A percentile compares a stretch with the other conserved stretches of the same genome.
Evolutionary conservation across 1,284 basidiomycete genomes (phyloP).

Genomic region (Jaminaea rosea): DNA sequence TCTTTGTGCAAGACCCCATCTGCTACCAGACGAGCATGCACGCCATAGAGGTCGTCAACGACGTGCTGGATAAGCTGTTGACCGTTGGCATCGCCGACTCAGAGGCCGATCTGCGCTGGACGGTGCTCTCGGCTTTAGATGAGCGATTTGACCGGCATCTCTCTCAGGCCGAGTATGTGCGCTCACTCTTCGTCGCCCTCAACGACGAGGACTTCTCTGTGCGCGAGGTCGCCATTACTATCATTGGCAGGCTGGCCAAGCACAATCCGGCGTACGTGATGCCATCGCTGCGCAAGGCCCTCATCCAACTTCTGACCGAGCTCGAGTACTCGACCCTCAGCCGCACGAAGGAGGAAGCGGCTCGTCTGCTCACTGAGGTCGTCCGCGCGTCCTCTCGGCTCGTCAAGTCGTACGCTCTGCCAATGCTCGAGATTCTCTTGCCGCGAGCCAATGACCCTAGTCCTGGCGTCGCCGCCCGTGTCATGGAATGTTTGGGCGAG

Average conservation of each 20-base stretch:
- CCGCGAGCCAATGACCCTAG: slow-evolving; percentile 77
- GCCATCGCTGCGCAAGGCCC: slow-evolving; percentile 87
- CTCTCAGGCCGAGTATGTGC: slow-evolving; percentile 96
- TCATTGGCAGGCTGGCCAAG: slow-evolving; percentile 87
- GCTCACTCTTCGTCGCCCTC: slow-evolving; percentile 90
- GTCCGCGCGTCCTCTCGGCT: slow-evolving; percentile 70
- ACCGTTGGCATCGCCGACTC: slow-evolving; percentile 97
- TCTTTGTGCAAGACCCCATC: slow-evolving; percentile 87
- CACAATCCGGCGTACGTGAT: slow-evolving; percentile 99
- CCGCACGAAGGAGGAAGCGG: slow-evolving; percentile 59
- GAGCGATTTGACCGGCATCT: slow-evolving; percentile 95
- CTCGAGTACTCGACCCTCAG: slow-evolving; percentile 88
- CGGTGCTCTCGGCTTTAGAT: slow-evolving; percentile 75
- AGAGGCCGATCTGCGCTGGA: slow-evolving; percentile 37
- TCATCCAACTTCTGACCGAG: slow-evolving; percentile 94
- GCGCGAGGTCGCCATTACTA: slow-evolving; percentile 74
- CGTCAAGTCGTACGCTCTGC: slow-evolving; percentile 93
- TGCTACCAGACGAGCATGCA: slow-evolving; percentile 93
- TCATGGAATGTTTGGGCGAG: slow-evolving; percentile 89
- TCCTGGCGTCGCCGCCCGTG: slow-evolving; percentile 80
- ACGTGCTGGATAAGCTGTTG: slow-evolving; percentile 90
- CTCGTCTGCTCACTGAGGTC: slow-evolving; percentile 42
- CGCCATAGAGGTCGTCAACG: slow-evolving; percentile 93
- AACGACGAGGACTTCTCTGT: slow-evolving; percentile 96
- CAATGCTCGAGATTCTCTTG: slow-evolving; percentile 83